These are phyloP conservation scores for Chlorella ohadii DNA, from an alignment of 139 green algal species.

Conservation along the genomic window DNA sequence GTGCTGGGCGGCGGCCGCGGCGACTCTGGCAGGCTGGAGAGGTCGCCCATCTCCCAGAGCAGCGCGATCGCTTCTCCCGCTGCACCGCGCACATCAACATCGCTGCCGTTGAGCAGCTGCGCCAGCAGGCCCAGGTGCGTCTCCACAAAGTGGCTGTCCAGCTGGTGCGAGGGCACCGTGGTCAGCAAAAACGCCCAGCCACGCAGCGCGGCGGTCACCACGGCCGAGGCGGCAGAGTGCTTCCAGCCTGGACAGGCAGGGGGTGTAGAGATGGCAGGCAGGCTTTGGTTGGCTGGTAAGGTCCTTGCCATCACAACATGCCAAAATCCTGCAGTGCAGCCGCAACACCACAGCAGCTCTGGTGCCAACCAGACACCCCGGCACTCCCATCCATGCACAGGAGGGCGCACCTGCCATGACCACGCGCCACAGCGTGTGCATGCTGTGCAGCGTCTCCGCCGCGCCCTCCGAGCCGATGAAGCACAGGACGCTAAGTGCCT, in stretches of 20 bases:
- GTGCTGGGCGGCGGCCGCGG: neutral
- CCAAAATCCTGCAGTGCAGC: no score
- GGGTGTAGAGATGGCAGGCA: neutral
- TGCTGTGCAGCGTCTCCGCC: slow-evolving; percentile 41
- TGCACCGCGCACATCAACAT: slow-evolving; percentile 54
- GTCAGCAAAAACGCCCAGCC: slow-evolving; percentile 77
- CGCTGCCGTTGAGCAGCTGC: slow-evolving; percentile 45
- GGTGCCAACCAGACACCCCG: neutral
- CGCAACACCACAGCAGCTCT: no score
- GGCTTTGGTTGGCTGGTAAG: no score
- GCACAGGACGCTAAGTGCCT: slow-evolving; percentile 62
- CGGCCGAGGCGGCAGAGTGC: neutral
- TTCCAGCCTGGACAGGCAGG: slow-evolving; percentile 13
- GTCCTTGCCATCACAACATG: no score
- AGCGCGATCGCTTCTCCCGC: slow-evolving; percentile 74
- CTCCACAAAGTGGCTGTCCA: slow-evolving; percentile 46
- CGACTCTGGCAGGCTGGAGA: slow-evolving; percentile 44
- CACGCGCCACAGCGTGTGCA: slow-evolving; percentile 52
- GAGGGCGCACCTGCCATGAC: slow-evolving; percentile 42
- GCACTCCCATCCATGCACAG: neutral
- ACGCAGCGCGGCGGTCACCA: slow-evolving; percentile 55
- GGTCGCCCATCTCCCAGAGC: slow-evolving; percentile 57
- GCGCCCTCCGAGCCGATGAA: slow-evolving; percentile 68
- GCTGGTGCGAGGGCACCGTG: slow-evolving; percentile 47
- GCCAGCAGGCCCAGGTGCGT: slow-evolving; percentile 47